Conservation (phyloP, 495 filamentous ascomycete genomes). For the Trichoderma erinaceum region DNA sequence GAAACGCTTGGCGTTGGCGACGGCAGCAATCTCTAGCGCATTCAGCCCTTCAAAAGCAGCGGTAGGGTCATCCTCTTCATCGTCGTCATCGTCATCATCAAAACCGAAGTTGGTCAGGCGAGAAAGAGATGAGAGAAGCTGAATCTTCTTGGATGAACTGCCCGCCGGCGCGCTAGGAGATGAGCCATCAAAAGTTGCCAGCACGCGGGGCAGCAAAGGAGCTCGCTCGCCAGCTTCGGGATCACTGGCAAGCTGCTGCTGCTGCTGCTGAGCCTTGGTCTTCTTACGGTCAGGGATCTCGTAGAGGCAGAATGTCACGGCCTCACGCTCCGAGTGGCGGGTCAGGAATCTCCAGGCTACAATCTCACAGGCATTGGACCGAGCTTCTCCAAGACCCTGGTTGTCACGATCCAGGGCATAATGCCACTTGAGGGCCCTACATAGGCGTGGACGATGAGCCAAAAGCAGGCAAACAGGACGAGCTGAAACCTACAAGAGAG, state of each 20-base stretch:
- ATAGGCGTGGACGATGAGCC: background rate
- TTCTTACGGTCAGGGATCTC: conserved; percentile 52
- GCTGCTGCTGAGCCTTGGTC: conserved; percentile 19
- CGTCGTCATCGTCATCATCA: conserved; percentile 30
- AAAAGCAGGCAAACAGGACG: background rate
- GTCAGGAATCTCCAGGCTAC: conserved; percentile 86
- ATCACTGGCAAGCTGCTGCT: background rate
- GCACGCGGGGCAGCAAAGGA: conserved; percentile 27
- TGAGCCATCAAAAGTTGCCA: conserved; percentile 19
- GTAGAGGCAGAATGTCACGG: conserved; percentile 76
- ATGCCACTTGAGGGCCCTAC: conserved; percentile 75
- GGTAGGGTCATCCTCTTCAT: conserved; percentile 50
- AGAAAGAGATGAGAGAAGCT: conserved; percentile 41
- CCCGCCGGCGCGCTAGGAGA: conserved; percentile 19
- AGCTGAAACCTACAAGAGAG: conserved; percentile 58
- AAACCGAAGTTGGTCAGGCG: conserved; percentile 39
- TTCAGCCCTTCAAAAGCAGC: conserved; percentile 71
- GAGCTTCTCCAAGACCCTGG: conserved; percentile 59
- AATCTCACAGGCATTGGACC: conserved; percentile 83
- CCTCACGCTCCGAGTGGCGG: conserved; percentile 70
- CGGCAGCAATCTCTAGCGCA: conserved; percentile 82
- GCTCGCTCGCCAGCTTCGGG: conserved; percentile 33
- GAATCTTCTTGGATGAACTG: conserved; percentile 24
- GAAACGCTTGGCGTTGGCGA: conserved; percentile 86
- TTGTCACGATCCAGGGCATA: conserved; percentile 60